Base-by-base conservation (phyloP, 2,329 filamentous ascomycete genomes). In the Claviceps fusiformis region DNA sequence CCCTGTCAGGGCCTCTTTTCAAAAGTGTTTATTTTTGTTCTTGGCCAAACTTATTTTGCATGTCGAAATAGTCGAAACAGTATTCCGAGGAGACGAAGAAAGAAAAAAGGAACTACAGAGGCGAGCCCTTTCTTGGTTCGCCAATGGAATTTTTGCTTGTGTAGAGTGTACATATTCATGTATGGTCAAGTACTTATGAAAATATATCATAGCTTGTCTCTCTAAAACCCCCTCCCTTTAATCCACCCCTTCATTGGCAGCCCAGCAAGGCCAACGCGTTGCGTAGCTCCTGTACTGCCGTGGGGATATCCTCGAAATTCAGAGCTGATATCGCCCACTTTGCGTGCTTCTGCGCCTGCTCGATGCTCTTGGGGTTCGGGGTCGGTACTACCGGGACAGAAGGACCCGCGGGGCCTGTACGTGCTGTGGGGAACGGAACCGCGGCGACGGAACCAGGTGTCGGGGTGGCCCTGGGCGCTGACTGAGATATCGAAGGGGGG, bases 281-380 rank as follows among this genome's bases (percentile, higher is more conserved):
- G 53, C 81, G 81, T 58, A 98, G 69, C 66, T 98, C 91, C 64
- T 85, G 84, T 5, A 97, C 84, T 0, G 93, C 93, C 0, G 93
- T 98, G 1, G 85, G 77, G 1, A 95, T 87, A 67, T 98, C 93
- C 62, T 98, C 93, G 69, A 98, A 98, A 63, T 96, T 95, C 50
- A 98, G 73, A 0, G 93, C 93, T 11, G 91, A 96, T 46, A 97
- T 95, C 0, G 93, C 93, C 89, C 89, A 98, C 64, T 89, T 90
- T 2, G 92, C 91, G 72, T 97, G 93, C 67, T 97, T 98, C 68
- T 95, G 90, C 5, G 93, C 92, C 62, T 84, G 80, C 41, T 81
- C 74, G 41, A 96, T 85, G 59, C 95, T 89, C 37, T 70, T 65
- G 8, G 66, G 65, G 50, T 64, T 63, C 15, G 59, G 61, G 2